Base-by-base conservation (phyloP, 345 rosid genomes). In the Bruguiera sexangula region DNA sequence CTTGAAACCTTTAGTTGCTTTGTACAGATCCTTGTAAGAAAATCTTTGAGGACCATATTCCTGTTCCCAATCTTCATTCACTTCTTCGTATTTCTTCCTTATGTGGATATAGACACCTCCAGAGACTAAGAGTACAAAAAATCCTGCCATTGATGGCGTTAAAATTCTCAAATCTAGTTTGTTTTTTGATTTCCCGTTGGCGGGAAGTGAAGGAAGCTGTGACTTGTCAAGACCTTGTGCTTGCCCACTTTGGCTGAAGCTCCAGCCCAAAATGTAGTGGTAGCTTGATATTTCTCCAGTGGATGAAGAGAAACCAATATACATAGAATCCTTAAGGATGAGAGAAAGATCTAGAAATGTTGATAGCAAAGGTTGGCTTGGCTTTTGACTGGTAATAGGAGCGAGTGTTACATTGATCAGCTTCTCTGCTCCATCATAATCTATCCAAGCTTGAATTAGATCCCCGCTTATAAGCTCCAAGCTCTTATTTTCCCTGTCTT, bases 21-120 rank as follows among this genome's bases (percentile, higher is more conserved):
- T 62, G 20, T 71, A 39, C 27, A 71, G 57, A 55, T 61, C 36
- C 68, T 37, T 39, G 56, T 71, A 71, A 39, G 56, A 22, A 46
- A 63, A 63, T 56, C 75, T 71, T 27, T 71, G 75, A 63, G 75
- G 75, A 37, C 67, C 62, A 71, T 71, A 71, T 56, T 55, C 36
- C 58, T 55, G n/a, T 65, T 71, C 69, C 75, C 75, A 71, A 36
- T 71, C 75, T 56, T 71, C 75, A 1, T 31, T 24, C 6, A 71
- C 5, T 31, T 71, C 75, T 26, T 55, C 64, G 11, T 64, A 71
- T 57, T 16, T 63, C 57, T 39, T 64, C 50, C 57, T 63, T 32
- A 34, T 63, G 20, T 18, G 6, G 22, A 55, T 13, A 50, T 26
- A 64, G 22, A 8, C 21, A 6, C 26, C 30, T 48, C n/a, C 58